phyloP scores from a whole-genome alignment of 495 filamentous ascomycete genomes.

The Aspergillus biplanus region DNA sequence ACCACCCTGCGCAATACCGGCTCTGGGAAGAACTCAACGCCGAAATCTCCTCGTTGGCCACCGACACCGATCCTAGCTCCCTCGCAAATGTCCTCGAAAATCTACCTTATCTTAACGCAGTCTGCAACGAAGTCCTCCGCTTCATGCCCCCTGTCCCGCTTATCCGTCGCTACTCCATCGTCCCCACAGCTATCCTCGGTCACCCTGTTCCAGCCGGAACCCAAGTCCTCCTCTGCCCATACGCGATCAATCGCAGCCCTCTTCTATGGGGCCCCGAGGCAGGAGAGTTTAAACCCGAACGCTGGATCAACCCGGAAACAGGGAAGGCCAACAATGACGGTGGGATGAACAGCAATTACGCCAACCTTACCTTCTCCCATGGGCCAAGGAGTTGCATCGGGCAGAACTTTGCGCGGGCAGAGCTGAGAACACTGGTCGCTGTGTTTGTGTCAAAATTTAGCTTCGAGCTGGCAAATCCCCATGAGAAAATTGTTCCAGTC shows the following conservation, averaged over 20 bases:
- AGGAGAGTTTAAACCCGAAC: conserved; percentile 44
- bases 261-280: conserved; percentile 45
- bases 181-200: conserved; percentile 40
- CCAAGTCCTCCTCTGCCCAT: conserved; percentile 37
- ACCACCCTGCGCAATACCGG: background rate
- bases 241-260: conserved; percentile 34
- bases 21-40: background rate
- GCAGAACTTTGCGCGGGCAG: conserved; percentile 1
- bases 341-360: conserved; percentile 10
- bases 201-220: conserved; percentile 32
- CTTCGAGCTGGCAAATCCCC: background rate
- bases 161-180: conserved; percentile 67
- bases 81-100: conserved; percentile 37
- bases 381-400: conserved; percentile 18
- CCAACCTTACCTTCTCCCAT: conserved; percentile 15
- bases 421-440: conserved; percentile 5
- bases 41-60: background rate
- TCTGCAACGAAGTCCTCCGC: conserved; percentile 75
- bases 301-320: conserved; percentile 36
- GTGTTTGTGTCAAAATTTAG: background rate
- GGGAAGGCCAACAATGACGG: conserved; percentile 7
- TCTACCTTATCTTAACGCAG: conserved; percentile 64
- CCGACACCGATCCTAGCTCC: background rate
- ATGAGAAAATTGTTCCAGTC: background rate
- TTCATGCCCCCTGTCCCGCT: conserved; percentile 74